Base-by-base conservation (phyloP, 805 yeast species). In the Hanseniaspora mollemarum region DNA sequence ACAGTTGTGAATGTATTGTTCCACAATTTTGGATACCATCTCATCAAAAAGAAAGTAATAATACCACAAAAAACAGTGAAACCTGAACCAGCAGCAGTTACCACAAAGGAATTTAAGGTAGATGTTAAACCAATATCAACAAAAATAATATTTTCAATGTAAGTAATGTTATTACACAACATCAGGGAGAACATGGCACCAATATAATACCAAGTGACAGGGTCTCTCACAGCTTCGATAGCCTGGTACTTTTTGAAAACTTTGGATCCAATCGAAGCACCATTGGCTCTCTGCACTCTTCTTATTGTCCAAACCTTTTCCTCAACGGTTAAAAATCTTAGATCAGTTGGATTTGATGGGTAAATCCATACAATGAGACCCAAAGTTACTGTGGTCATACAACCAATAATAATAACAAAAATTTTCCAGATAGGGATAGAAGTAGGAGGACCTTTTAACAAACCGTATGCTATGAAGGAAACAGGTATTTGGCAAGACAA, bases 261-360 rank as follows among this genome's bases (percentile, higher is more conserved):
- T 42, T 71, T 72, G 53, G 72, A 74, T 52, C 72, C 75, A 52
- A 70, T 69, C 1, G 74, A 58, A 1, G 71, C 62, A 48, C 58
- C 66, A 7, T 67, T 71, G 24, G 63, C 62, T 33, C 55, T 57
- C 54, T 67, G 72, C 51, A 64, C 68, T 59, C 70, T 61, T 62
- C 73, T 60, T 54, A 71, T 70, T 59, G 71, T 57, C 61, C 63
- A 64, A 2, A 72, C 69, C 50, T 68, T 74, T 57, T 76, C 80
- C 45, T 70, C 67, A 3, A 56, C 56, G 2, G 69, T 58, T 26
- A 76, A 64, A 54, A 67, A 70, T 37, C 56, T 62, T 15, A 74
- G 71, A 35, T 63, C 65, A 3, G 75, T 62, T 5, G 80, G 80
- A 56, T 73, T 72, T 49, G 69, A 65, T 15, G 80, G 80, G 54